Evolutionary conservation across 441 rosid species (phyloP).

Genomic region (Croton setiger): DNA sequence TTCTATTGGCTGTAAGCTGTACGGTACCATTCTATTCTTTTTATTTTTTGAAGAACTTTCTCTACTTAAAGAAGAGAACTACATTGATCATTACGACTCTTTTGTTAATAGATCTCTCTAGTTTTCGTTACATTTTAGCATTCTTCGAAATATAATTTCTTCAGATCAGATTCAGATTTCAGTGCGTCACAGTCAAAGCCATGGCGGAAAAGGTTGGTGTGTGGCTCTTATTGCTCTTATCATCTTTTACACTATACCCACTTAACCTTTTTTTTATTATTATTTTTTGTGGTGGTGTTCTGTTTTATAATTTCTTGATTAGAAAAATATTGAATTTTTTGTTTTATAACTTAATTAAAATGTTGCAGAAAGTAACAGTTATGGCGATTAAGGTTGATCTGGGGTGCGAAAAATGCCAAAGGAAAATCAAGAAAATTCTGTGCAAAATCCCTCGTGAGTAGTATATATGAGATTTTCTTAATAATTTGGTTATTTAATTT

Average conservation of each 20-base stretch:
- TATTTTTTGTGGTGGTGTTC: not conserved
- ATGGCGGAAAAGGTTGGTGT: constrained; percentile 25
- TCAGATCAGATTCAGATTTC: not conserved
- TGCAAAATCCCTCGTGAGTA: constrained; percentile 68
- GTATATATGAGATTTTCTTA: not conserved
- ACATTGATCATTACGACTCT: too few relatives aligned
- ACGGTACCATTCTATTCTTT: too few relatives aligned
- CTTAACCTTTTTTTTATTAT: not conserved
- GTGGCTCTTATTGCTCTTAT: not conserved
- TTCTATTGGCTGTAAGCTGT: too few relatives aligned
- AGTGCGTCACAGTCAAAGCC: not conserved
- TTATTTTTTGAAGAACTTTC: too few relatives aligned
- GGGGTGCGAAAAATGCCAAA: constrained; percentile 51
- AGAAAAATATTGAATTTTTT: not conserved
- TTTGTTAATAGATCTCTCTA: too few relatives aligned
- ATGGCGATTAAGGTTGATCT: constrained; percentile 68
- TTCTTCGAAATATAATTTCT: too few relatives aligned
- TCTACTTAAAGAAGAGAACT: too few relatives aligned
- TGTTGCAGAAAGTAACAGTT: constrained; percentile 33
- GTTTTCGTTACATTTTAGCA: too few relatives aligned
- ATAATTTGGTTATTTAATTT: not conserved
- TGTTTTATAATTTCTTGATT: not conserved
- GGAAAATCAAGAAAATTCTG: constrained; percentile 73
- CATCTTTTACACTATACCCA: not conserved
- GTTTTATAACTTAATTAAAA: not conserved